Conservation (phyloP, 176 grass and related monocot species). For the Poa annua region DNA sequence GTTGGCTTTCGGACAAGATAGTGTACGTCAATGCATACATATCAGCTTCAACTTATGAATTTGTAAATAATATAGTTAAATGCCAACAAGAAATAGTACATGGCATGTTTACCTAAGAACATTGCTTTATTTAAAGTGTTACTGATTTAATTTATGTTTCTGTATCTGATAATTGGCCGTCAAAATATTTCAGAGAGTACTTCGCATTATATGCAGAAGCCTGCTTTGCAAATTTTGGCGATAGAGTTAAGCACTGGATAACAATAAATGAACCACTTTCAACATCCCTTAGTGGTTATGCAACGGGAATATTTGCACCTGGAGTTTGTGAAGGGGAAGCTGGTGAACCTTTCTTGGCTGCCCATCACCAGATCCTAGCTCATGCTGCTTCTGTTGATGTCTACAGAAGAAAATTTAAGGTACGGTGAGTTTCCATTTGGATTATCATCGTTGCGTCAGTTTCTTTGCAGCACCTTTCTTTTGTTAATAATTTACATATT, state of each 20-base stretch:
- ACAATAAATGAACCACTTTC: conserved; percentile 97
- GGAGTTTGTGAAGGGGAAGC: conserved; percentile 61
- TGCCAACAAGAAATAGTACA: background rate
- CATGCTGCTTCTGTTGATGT: conserved; percentile 87
- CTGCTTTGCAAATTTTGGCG: conserved; percentile 95
- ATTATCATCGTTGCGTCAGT: background rate
- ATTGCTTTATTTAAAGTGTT: conserved; percentile 17
- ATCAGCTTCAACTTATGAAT: conserved; percentile 23
- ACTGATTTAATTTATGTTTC: conserved; percentile 39
- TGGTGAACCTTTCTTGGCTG: conserved; percentile 67
- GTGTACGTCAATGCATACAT: conserved; percentile 69
- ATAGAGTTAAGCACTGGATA: conserved; percentile 97
- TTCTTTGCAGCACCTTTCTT: conserved; percentile 28
- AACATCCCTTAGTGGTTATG: conserved; percentile 91
- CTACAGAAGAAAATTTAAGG: conserved; percentile 94
- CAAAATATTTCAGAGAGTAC: conserved; percentile 73
- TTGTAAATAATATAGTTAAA: conserved; percentile 8
- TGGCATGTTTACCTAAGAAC: conserved; percentile 11
- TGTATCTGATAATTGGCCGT: conserved; percentile 30
- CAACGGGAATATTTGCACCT: conserved; percentile 79
- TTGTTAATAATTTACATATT: conserved; percentile 39
- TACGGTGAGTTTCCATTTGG: conserved; percentile 31
- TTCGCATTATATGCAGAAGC: conserved; percentile 96
- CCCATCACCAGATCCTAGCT: conserved; percentile 91
- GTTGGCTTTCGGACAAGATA: conserved; percentile 92